A percentile compares a stretch with the other conserved stretches of the same genome.
phyloP scores from a whole-genome alignment of 2,329 filamentous ascomycete genomes.

The Sclerotinia spermophila region DNA sequence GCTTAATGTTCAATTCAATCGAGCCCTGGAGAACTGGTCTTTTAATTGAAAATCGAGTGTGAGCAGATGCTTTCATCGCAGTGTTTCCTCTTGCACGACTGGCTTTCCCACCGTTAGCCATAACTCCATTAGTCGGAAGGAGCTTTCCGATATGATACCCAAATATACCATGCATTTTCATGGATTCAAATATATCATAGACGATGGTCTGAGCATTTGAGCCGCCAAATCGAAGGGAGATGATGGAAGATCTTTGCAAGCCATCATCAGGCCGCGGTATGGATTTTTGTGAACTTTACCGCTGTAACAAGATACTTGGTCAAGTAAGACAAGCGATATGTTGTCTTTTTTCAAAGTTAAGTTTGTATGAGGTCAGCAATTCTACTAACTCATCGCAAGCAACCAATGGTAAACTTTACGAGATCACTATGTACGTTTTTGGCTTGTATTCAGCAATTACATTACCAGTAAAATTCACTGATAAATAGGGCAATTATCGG shows the following conservation, averaged over 20 bases:
- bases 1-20: too few relatives aligned
- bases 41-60: not conserved
- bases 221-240: slow-evolving; percentile 44
- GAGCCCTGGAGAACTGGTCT: not conserved
- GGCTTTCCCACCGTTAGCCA: slow-evolving; percentile 20
- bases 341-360: slow-evolving; percentile 33
- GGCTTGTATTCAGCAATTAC: not conserved
- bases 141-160: not conserved
- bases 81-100: slow-evolving; percentile 32
- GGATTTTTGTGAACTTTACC: not conserved
- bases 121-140: slow-evolving; percentile 37
- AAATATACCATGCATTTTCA: not conserved
- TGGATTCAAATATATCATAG: slow-evolving; percentile 6
- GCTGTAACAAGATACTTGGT: not conserved
- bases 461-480: not conserved
- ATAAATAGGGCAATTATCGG: not conserved
- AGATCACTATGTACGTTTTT: slow-evolving; percentile 21
- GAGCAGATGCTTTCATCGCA: slow-evolving; percentile 25
- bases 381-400: slow-evolving; percentile 24
- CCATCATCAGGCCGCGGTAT: slow-evolving; percentile 5
- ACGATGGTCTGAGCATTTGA: slow-evolving; percentile 34
- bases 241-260: slow-evolving; percentile 23
- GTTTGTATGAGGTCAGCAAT: slow-evolving; percentile 22
- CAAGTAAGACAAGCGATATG: slow-evolving; percentile 33
- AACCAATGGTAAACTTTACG: slow-evolving; percentile 30